phyloP scores from a whole-genome alignment of 306 rosid genomes.

The Fragaria ananassa region DNA sequence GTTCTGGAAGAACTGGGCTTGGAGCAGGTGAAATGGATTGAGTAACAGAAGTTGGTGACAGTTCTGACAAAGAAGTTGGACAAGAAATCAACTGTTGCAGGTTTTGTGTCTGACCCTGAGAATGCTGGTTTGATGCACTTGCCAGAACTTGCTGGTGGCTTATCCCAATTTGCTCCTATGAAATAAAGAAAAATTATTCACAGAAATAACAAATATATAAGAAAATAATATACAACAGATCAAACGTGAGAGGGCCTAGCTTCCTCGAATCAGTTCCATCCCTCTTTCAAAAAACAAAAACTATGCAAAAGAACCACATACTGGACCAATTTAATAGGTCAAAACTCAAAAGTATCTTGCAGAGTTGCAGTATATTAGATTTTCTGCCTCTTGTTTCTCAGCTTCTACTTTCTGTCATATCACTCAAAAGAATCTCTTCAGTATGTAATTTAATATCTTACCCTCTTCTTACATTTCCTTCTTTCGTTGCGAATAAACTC shows the following conservation, averaged over 20 bases:
- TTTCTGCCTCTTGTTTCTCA: background rate
- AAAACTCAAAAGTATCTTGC: background rate
- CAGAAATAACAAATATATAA: background rate
- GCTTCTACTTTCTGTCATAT: background rate
- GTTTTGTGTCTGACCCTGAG: slow-evolving; percentile 42
- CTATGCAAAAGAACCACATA: background rate
- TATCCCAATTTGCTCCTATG: slow-evolving; percentile 49
- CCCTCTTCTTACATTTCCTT: background rate
- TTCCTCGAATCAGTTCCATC: background rate
- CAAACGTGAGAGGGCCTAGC: background rate
- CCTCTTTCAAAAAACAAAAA: background rate
- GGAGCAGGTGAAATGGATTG: slow-evolving; percentile 57
- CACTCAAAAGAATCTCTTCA: background rate
- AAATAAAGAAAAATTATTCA: slow-evolving; percentile 15
- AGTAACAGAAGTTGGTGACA: slow-evolving; percentile 76
- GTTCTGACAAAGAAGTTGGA: slow-evolving; percentile 43
- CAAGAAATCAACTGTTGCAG: slow-evolving; percentile 37
- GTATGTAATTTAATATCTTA: background rate
- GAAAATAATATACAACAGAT: background rate
- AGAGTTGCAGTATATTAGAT: background rate
- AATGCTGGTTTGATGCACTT: slow-evolving; percentile 32
- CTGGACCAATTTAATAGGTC: background rate
- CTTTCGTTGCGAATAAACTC: background rate
- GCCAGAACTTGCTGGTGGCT: slow-evolving; percentile 35
- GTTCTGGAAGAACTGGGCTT: slow-evolving; percentile 42